Evolutionary conservation across 2,329 filamentous ascomycete genomes (phyloP).

Genomic region (Xylariaceae sp.): DNA sequence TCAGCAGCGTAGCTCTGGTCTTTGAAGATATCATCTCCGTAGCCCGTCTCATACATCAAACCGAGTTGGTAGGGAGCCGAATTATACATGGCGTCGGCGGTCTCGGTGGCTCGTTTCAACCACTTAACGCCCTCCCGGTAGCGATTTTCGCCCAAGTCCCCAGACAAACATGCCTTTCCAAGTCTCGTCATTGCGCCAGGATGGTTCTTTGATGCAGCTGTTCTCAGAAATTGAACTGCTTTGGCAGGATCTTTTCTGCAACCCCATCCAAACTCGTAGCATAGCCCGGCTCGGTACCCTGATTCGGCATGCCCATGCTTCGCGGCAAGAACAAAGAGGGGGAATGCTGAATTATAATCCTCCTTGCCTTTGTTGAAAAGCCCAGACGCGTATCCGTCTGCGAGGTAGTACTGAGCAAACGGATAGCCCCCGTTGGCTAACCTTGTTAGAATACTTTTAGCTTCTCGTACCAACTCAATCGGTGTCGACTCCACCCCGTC

Average conservation of each 20-base stretch:
- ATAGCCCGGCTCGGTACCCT: conserved; percentile 85
- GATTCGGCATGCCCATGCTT: conserved; percentile 98
- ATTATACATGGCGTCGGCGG: conserved; percentile 88
- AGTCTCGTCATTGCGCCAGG: conserved; percentile 92
- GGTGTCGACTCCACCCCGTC: conserved; percentile 45
- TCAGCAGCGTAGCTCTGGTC: conserved; percentile 89
- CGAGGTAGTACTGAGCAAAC: conserved; percentile 96
- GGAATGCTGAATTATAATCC: conserved; percentile 87
- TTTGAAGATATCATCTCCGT: conserved; percentile 87
- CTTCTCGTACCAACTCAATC: conserved; percentile 74
- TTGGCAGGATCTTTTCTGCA: conserved; percentile 85
- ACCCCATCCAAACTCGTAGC: conserved; percentile 98
- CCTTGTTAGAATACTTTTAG: conserved; percentile 81
- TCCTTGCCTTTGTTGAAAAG: conserved; percentile 92
- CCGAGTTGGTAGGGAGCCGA: conserved; percentile 87
- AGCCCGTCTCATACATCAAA: conserved; percentile 85
- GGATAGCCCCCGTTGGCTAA: conserved; percentile 86
- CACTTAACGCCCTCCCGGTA: conserved; percentile 93
- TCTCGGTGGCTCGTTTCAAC: conserved; percentile 88
- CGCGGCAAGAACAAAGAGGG: conserved; percentile 85
- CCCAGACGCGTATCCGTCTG: conserved; percentile 88
- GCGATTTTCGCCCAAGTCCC: conserved; percentile 80
- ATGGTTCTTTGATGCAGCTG: conserved; percentile 87
- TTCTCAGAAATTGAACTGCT: conserved; percentile 88
- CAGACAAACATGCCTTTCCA: conserved; percentile 82